Evolutionary conservation across 768 basidiomycete genomes (phyloP), one percentile per base, ranked within the genome.

Genomic region (Tubosaeta sp.): DNA sequence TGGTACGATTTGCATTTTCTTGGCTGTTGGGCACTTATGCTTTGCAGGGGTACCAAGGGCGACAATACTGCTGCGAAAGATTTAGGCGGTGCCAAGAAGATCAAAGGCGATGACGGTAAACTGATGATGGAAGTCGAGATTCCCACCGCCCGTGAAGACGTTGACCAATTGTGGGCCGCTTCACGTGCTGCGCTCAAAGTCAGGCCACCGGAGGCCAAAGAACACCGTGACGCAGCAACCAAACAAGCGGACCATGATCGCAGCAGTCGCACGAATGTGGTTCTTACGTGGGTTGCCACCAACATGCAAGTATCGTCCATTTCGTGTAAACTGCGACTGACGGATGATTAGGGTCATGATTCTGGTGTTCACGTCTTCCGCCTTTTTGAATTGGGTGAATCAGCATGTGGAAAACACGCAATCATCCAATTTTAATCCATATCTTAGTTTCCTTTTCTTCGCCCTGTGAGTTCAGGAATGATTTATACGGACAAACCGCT

Each of bases 21-120:
- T 35, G 9, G 19, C 31, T 43, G 14, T 41, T 14, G 22, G 5
- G 35, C 16, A 27, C 52, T 65, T 25, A 65, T n/a, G 16, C 9
- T 43, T 25, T 48, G 13, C 46, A 80, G 80, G 92, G 93, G 93
- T 54, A 95, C 93, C 27, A 92, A 95, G 65, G 92, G 93, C 55
- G 91, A 94, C 72, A 93, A 94, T 59, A 88, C 88, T 37, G 74
- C 91, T 11, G 73, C 84, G 13, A 94, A 95, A 70, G 92, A 95
- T 65, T 79, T 95, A 11, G 93, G 93, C 51, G 84, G 86, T 10
- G 93, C 91, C 1, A 94, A 93, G 77, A 94, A 93, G 69, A 76
- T 91, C 54, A 86, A 89, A 72, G 83, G 81, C 50, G 85, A 86
- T 33, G 84, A 86, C 65, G 93, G 93, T 47, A 87, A 94, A 61